A percentile compares a stretch with the other conserved stretches of the same genome.
Conservation (phyloP, 2,329 filamentous ascomycete species). For the Grosmannia serpens region DNA sequence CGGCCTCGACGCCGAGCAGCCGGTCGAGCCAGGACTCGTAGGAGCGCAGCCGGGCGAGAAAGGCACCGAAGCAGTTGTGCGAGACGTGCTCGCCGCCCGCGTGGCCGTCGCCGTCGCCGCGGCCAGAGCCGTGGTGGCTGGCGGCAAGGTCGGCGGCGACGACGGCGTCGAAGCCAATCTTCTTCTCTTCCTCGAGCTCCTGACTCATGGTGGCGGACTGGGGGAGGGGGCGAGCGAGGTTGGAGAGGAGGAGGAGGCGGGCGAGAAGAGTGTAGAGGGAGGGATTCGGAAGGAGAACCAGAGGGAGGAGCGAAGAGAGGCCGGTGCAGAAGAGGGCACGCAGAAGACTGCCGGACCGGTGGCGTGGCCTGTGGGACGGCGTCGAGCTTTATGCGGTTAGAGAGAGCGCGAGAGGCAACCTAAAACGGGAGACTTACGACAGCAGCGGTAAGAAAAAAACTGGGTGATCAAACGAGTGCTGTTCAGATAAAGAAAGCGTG, state of each 20-base stretch:
- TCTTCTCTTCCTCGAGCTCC: constrained; percentile 10
- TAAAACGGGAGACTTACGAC: neutral
- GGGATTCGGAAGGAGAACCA: neutral
- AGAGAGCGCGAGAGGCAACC: neutral
- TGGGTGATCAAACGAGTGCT: neutral
- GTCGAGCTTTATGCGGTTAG: neutral
- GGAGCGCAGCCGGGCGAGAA: constrained; percentile 25
- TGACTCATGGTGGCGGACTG: constrained; percentile 1
- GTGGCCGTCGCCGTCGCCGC: neutral
- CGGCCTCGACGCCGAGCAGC: constrained; percentile 35
- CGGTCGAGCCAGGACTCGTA: constrained; percentile 32
- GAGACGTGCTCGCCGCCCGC: constrained; percentile 7
- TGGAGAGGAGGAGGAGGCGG: neutral
- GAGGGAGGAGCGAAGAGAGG: neutral
- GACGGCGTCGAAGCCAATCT: constrained; percentile 6
- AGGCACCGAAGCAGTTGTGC: constrained; percentile 11
- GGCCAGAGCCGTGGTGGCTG: neutral
- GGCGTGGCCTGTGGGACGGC: neutral
- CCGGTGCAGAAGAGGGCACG: neutral
- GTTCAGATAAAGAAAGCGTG: neutral
- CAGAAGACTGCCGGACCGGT: neutral
- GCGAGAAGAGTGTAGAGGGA: neutral
- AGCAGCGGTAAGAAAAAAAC: neutral
- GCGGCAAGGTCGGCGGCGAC: neutral
- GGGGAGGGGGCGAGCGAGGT: neutral